Conservation (phyloP, 345 rosid genomes). For the Linum trigynum region DNA sequence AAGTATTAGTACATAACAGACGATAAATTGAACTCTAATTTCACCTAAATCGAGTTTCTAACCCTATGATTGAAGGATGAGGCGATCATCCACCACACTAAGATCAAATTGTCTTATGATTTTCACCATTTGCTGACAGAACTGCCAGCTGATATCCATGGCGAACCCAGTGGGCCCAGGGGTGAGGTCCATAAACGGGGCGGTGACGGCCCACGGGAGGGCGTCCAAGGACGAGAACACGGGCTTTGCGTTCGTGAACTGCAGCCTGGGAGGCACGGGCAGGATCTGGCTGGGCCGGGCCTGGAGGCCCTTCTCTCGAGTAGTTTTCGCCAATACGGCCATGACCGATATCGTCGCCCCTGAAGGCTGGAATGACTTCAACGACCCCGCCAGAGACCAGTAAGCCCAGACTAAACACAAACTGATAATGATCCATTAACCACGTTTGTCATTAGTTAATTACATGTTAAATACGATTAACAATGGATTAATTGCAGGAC, state of each 20-base stretch:
- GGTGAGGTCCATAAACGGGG: conserved; percentile 54
- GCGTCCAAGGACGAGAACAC: conserved; percentile 58
- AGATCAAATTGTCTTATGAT: background rate
- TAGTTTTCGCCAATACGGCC: conserved; percentile 43
- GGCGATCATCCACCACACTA: no score
- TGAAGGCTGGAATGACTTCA: conserved; percentile 86
- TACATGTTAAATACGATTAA: background rate
- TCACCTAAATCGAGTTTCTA: no score
- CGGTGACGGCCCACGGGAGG: conserved; percentile 81
- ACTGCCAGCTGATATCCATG: conserved; percentile 64
- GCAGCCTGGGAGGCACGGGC: conserved; percentile 68
- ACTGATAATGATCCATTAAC: no score
- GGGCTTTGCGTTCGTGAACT: conserved; percentile 59
- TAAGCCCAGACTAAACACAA: conserved; percentile 34
- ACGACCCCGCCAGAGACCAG: conserved; percentile 73
- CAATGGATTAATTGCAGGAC: conserved; percentile 38
- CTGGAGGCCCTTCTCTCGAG: conserved; percentile 79
- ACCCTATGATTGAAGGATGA: no score
- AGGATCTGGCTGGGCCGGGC: conserved; percentile 91
- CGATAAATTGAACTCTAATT: no score
- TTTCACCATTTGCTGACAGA: conserved; percentile 21
- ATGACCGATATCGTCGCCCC: conserved; percentile 77
- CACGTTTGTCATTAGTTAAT: no score
- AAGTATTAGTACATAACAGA: no score
- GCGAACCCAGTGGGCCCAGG: conserved; percentile 63